Percentiles rank a stretch among this genome's conserved stretches.
Conservation (phyloP, 352 stramenopile species). For the Phytophthora nicotianae region DNA sequence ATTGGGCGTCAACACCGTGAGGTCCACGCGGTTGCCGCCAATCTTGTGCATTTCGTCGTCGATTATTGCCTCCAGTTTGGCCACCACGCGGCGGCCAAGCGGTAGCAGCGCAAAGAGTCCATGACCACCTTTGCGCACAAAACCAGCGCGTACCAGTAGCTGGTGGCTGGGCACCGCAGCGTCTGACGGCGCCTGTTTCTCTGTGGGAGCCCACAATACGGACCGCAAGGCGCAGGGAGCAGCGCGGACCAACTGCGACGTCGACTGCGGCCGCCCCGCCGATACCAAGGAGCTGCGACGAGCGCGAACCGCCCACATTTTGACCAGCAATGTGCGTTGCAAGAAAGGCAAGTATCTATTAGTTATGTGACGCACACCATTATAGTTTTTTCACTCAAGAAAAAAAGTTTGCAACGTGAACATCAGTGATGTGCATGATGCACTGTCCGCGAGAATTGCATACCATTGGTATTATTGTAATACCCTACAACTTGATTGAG, state of each 20-base stretch:
- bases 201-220: slow-evolving; percentile 71
- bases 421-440: too few relatives aligned
- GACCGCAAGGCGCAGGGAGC: slow-evolving; percentile 47
- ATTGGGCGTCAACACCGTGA: slow-evolving; percentile 74
- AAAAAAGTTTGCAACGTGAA: not conserved
- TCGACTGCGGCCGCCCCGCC: slow-evolving; percentile 19
- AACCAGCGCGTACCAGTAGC: slow-evolving; percentile 82
- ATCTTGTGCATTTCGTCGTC: slow-evolving; percentile 83
- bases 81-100: slow-evolving; percentile 72
- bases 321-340: slow-evolving; percentile 15
- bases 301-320: slow-evolving; percentile 30
- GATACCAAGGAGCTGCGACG: slow-evolving; percentile 12
- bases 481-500: slow-evolving; percentile 3
- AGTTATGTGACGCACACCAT: slow-evolving; percentile 23
- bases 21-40: slow-evolving; percentile 81
- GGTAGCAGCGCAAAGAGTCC: slow-evolving; percentile 84
- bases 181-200: slow-evolving; percentile 78
- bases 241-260: slow-evolving; percentile 14
- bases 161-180: slow-evolving; percentile 86
- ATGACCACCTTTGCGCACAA: slow-evolving; percentile 85
- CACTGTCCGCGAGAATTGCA: not conserved
- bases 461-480: too few relatives aligned
- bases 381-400: not conserved
- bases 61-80: slow-evolving; percentile 83
- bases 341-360: slow-evolving; percentile 3